Evolutionary conservation across 352 stramenopile genomes (phyloP), one percentile per base, ranked within the genome.

Genomic region (Globisporangium acanthophoron): DNA sequence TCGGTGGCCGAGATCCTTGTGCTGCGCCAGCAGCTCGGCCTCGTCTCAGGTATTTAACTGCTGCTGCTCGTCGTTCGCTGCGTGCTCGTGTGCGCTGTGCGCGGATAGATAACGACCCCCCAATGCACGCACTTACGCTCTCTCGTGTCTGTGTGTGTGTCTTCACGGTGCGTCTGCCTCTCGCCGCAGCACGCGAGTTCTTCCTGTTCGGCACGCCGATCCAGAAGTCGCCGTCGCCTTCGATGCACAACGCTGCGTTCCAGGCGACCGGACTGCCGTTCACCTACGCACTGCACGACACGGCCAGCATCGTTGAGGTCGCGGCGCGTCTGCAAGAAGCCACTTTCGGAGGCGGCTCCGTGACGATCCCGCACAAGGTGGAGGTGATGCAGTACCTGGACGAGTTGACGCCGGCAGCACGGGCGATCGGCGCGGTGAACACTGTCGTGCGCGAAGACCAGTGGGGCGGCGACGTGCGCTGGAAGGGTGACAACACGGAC

Each of bases 281-380:
- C 68, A 74, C 70, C 6, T 99, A 99, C 71, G 76, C 72, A 4
- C 74, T 97, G 9, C 77, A 81, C 44, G 87, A 97, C 24, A 92
- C 87, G 3, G 77, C 58, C 8, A 69, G 70, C 33, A 69, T 75
- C 18, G 12, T 61, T 21, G 71, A 80, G 9, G 65, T 90, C 24
- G 77, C 76, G 24, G 60, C 65, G 46, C 67, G 69, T 29, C 78
- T 89, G 76, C 60, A 67, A 43, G 57, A 64, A 1, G 54, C 58
- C 13, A 75, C 63, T n/a, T 98, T 99, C 69, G 94, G 94, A 21
- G 97, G 97, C 46, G 96, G 85, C 40, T 98, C 87, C 15, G 93
- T 99, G 16, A 99, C 97, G 24, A 99, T 99, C 66, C 97, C 97
- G 27, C 94, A 98, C 72, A 99, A 99, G 73, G 71, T 92, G 35